Base-by-base conservation (phyloP, 1,139 yeast species). In the Barnettozyma hawaiiensis region DNA sequence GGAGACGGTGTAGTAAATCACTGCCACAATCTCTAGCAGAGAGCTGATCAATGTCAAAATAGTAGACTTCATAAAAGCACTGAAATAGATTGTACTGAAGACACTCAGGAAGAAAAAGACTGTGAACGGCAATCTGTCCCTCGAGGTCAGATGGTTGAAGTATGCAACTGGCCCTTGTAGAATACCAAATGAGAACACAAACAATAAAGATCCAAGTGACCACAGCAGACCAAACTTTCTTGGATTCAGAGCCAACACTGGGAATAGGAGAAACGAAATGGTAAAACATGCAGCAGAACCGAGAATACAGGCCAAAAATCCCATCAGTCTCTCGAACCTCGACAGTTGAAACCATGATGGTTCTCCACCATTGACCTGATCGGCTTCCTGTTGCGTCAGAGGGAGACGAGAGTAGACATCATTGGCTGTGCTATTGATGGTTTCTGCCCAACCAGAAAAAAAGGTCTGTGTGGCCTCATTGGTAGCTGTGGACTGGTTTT, bases 121-220 rank as follows among this genome's bases (percentile, higher is more conserved):
- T 0, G 96, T 81, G 61, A 92, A 92, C 37, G 89, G 81, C 35
- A 90, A 68, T 49, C 98, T 71, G 42, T 80, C 83, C 35, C 78
- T 74, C 3, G 96, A 83, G 7, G 85, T 61, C 51, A 92, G 71
- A 61, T 92, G 98, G 43, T 72, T 67, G 41, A 78, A 53, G 59
- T 89, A 92, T 35, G 84, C 82, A 26, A 80, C 71, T 0, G 97
- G 97, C 0, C 98, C 98, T 65, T 90, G 97, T 26, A 92, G 65
- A 10, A 87, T 78, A 1, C 97, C 97, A 64, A 92, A 92, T 20
- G 96, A 87, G 8, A 86, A 64, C 33, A 92, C 86, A 65, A 92
- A 92, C 36, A 92, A 66, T 15, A 92, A 59, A 1, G 96, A 85
- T 0, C 97, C 98, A 63, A 92, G 71, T 2, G 96, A 80, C 98